Conservation (phyloP, 2,329 filamentous ascomycete species). For the Canariomyces notabilis region DNA sequence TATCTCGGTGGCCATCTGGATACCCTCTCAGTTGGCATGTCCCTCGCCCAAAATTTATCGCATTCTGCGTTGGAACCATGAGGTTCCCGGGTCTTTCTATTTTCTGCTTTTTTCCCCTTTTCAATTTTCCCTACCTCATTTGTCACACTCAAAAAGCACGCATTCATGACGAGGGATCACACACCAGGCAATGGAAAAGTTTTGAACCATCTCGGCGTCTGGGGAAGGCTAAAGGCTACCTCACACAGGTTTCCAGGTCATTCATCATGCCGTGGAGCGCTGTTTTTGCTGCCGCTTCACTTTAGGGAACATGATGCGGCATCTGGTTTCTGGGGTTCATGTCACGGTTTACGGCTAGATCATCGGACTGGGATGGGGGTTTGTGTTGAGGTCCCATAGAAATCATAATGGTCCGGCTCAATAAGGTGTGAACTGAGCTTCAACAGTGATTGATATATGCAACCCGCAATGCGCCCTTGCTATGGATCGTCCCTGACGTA, state of each 20-base stretch:
- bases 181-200: constrained; percentile 25
- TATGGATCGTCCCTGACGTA: background rate
- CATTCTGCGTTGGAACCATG: constrained; percentile 13
- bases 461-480: background rate
- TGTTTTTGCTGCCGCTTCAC: constrained; percentile 13
- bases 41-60: constrained; percentile 15
- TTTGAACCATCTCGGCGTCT: constrained; percentile 21
- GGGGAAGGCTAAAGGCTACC: constrained; percentile 18
- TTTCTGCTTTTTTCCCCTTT: constrained; percentile 17
- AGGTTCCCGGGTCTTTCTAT: constrained; percentile 20
- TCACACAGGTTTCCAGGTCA: constrained; percentile 15
- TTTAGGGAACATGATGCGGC: constrained; percentile 5
- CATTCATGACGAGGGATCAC: constrained; percentile 20
- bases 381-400: constrained; percentile 20
- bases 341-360: constrained; percentile 27
- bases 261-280: constrained; percentile 17
- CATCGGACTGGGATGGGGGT: constrained; percentile 23
- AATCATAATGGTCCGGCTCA: constrained; percentile 20
- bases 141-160: constrained; percentile 10
- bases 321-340: constrained; percentile 19
- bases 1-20: constrained; percentile 31
- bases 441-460: background rate
- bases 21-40: constrained; percentile 25
- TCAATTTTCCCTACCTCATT: constrained; percentile 1
- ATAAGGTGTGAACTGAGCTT: constrained; percentile 1